Evolutionary conservation across 2,329 filamentous ascomycete genomes (phyloP), one percentile per base, ranked within the genome.

Genomic region (Onygenales sp.): DNA sequence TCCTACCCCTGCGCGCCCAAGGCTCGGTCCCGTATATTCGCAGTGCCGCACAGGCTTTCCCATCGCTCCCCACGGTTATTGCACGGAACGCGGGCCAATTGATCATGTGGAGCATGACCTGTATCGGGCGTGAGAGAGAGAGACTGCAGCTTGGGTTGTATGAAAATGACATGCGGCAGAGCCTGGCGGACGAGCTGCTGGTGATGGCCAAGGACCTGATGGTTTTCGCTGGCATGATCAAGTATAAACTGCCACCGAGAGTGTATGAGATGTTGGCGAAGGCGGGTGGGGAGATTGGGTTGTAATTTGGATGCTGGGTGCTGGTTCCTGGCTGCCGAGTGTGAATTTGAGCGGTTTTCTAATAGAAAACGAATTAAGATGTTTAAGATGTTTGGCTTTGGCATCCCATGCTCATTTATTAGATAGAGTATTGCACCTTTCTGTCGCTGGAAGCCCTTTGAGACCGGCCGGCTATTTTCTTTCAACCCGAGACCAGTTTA

Each of bases 61-160:
- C 88, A 13, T 78, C 80, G 1, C 79, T 95, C 42, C 82, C 89
- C 3, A 83, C 89, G 60, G 82, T 90, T 7, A 87, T 98, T 42
- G 86, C 91, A 2, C 85, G 89, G 66, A 95, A 93, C 64, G 84
- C 96, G 62, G 92, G 92, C 14, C 89, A 92, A 69, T 78, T 97
- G 57, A 80, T 98, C 58, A 86, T 95, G 74, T 97, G 93, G 93
- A 89, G 89, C 49, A 89, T 98, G 60, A 80, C 86, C 43, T 90
- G 87, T 72, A 94, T 91, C 70, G 85, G 86, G 49, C 81, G 84
- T 54, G 86, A 95, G 70, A 82, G 88, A 57, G 84, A 87, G 61
- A 76, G 84, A 57, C 78, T 94, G 46, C 78, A 80, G 53, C 79
- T 77, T 55, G 84, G 85, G 32, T 81, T 85, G 61, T 96, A 86